phyloP scores from a whole-genome alignment of 257 asterid genomes.

The Buddleja alternifolia region DNA sequence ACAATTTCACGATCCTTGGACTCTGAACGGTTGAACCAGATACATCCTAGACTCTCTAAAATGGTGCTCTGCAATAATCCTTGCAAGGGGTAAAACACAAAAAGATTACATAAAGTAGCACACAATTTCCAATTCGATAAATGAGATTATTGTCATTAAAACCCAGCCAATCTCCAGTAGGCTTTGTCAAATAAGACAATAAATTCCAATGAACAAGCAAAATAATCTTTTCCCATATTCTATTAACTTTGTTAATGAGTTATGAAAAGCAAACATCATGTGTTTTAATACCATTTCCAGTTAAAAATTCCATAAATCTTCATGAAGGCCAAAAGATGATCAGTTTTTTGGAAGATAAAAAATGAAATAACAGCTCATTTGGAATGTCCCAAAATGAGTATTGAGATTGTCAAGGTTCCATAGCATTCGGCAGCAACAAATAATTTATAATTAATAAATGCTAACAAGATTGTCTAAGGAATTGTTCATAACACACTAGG shows the following conservation, averaged over 20 bases:
- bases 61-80: constrained; percentile 72
- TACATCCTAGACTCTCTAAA: constrained; percentile 70
- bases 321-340: no score
- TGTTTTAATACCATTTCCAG: no score
- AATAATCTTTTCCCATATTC: no score
- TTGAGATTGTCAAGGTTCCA: not conserved
- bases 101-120: not conserved
- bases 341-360: no score
- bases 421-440: not conserved
- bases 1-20: constrained; percentile 75
- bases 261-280: no score
- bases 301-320: no score
- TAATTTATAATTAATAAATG: not conserved
- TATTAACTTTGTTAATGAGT: no score
- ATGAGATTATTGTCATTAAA: no score
- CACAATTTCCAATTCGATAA: not conserved
- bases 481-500: not conserved
- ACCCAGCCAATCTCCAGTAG: no score
- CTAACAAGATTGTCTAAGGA: not conserved
- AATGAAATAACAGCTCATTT: no score
- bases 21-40: constrained; percentile 78
- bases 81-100: constrained; percentile 27
- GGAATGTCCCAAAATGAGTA: not conserved
- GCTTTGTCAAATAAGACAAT: no score
- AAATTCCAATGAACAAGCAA: no score